phyloP scores from a whole-genome alignment of 2,329 filamentous ascomycete genomes.

The Exophiala dermatitidis region DNA sequence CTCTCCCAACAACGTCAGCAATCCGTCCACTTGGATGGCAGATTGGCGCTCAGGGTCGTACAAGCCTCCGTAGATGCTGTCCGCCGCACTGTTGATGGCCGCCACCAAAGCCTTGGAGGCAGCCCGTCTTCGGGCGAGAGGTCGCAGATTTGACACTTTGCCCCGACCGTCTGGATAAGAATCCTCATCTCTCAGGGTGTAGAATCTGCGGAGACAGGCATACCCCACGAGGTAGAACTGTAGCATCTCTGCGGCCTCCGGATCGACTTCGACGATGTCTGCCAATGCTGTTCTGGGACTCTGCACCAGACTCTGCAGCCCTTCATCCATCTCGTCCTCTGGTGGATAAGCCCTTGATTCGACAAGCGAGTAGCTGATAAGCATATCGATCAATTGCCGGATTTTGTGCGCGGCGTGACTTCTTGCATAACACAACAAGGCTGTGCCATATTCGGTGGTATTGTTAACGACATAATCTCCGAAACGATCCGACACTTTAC shows the following conservation, averaged over 20 bases:
- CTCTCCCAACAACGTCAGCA: slow-evolving; percentile 78
- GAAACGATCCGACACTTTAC: slow-evolving; percentile 78
- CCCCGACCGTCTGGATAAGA: slow-evolving; percentile 28
- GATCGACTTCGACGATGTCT: slow-evolving; percentile 64
- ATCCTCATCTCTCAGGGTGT: slow-evolving; percentile 72
- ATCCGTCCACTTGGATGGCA: slow-evolving; percentile 79
- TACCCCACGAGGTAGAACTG: slow-evolving; percentile 86
- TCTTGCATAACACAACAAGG: slow-evolving; percentile 83
- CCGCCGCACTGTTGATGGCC: slow-evolving; percentile 78
- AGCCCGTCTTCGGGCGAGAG: slow-evolving; percentile 56
- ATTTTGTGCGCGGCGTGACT: slow-evolving; percentile 73
- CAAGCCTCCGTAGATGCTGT: slow-evolving; percentile 84
- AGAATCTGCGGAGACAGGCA: slow-evolving; percentile 82
- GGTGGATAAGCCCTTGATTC: slow-evolving; percentile 76
- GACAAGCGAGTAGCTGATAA: slow-evolving; percentile 79
- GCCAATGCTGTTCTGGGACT: slow-evolving; percentile 66
- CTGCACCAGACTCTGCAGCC: slow-evolving; percentile 61
- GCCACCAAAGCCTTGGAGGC: slow-evolving; percentile 68
- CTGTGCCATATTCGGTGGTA: slow-evolving; percentile 73
- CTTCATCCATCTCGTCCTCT: slow-evolving; percentile 61
- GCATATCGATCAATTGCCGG: slow-evolving; percentile 74
- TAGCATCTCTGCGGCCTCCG: slow-evolving; percentile 74
- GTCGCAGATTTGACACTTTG: slow-evolving; percentile 34
- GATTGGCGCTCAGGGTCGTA: slow-evolving; percentile 75
- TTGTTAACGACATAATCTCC: slow-evolving; percentile 68